These are phyloP conservation scores for Discostella stelligera DNA, from an alignment of 352 stramenopile genomes.

Conservation along the genomic window DNA sequence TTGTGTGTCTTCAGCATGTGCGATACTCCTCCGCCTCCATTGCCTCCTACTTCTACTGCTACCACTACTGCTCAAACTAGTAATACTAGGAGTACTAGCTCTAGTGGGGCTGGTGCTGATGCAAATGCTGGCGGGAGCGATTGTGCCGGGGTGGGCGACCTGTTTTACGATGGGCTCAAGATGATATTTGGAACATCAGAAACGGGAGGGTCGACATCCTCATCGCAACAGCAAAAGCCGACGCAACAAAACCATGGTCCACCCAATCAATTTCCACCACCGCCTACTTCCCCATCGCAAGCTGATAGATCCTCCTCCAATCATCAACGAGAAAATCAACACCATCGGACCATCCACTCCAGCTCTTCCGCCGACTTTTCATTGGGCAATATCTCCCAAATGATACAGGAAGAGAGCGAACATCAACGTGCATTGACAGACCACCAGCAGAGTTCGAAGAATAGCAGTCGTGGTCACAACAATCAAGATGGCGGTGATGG, in stretches of 20 bases:
- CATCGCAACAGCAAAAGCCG: not conserved
- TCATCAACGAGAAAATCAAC: not conserved
- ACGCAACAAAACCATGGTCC: not conserved
- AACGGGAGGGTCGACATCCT: not conserved
- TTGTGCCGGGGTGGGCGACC: not conserved
- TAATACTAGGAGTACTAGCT: not conserved
- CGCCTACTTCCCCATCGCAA: not conserved
- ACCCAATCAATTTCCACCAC: not conserved
- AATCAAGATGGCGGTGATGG: not conserved
- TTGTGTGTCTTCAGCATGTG: slow-evolving; percentile 77
- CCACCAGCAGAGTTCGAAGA: slow-evolving; percentile 23
- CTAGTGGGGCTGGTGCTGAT: not conserved
- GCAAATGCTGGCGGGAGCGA: not conserved
- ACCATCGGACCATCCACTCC: slow-evolving; percentile 19
- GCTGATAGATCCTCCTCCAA: not conserved
- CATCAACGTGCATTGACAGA: slow-evolving; percentile 39
- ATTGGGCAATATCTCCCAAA: slow-evolving; percentile 48
- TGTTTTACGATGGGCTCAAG: slow-evolving; percentile 2
- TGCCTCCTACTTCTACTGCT: not conserved
- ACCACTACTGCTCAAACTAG: not conserved
- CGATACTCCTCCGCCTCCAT: slow-evolving; percentile 34
- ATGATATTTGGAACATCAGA: not conserved
- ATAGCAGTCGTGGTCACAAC: not conserved
- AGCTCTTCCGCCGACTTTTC: slow-evolving; percentile 47
- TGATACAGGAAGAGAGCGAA: slow-evolving; percentile 53